Percentiles rank a stretch among this genome's conserved stretches.
These are phyloP conservation scores for Thalia dealbata DNA, from an alignment of 176 grass and related monocot species.

Conservation along the genomic window DNA sequence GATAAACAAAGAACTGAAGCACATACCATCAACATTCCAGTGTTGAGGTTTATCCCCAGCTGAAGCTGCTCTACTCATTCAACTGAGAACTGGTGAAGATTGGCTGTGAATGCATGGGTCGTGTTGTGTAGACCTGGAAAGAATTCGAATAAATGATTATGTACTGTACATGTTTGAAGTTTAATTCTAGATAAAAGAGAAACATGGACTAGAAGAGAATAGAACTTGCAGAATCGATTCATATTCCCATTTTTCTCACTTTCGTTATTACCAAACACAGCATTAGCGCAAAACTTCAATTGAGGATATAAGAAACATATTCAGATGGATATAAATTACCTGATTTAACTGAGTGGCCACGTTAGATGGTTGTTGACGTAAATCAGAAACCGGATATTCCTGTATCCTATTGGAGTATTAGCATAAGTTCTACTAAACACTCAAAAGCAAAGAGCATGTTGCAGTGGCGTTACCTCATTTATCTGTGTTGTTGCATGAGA, in stretches of 20 bases:
- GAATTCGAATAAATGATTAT: not conserved
- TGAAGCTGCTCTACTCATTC: constrained; percentile 3
- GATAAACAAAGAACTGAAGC: not conserved
- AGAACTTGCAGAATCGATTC: too few relatives aligned
- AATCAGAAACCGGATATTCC: constrained; percentile 34
- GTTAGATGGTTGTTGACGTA: constrained; percentile 38
- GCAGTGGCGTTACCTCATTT: constrained; percentile 36
- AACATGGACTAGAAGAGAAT: too few relatives aligned
- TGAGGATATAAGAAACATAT: not conserved
- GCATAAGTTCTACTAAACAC: constrained; percentile 1
- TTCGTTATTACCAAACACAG: not conserved
- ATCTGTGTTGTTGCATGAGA: constrained; percentile 27
- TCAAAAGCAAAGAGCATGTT: not conserved
- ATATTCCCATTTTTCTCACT: not conserved
- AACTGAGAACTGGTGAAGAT: constrained; percentile 20
- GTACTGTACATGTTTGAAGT: not conserved
- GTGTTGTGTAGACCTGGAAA: constrained; percentile 9
- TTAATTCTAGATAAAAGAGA: not conserved
- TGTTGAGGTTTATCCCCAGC: not conserved
- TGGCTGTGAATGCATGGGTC: not conserved
- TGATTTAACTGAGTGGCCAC: constrained; percentile 37
- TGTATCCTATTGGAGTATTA: constrained; percentile 25
- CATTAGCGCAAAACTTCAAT: not conserved
- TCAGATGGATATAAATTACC: constrained; percentile 16
- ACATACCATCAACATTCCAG: not conserved